These are phyloP conservation scores for Boletus pseudo-olivaceus DNA, from an alignment of 768 basidiomycete genomes.

Conservation along the genomic window DNA sequence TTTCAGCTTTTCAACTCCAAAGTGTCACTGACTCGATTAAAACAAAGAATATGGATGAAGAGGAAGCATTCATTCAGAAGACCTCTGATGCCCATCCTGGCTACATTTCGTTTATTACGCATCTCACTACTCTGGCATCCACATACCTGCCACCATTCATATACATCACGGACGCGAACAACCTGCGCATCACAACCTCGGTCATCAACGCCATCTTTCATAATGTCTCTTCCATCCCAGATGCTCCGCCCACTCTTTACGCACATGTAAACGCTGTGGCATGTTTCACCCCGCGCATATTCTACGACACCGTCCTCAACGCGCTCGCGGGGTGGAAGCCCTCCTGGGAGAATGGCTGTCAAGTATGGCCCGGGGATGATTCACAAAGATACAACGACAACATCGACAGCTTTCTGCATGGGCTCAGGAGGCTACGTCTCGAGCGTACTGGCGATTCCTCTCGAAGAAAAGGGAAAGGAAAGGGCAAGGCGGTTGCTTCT, in stretches of 20 bases:
- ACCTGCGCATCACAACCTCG: constrained; percentile 42
- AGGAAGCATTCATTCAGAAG: constrained; percentile 1
- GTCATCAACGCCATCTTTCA: constrained; percentile 28
- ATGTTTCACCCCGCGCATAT: constrained; percentile 57
- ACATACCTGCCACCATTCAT: constrained; percentile 59
- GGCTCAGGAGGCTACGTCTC: constrained; percentile 42
- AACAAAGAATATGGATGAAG: constrained; percentile 17
- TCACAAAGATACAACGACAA: constrained; percentile 56
- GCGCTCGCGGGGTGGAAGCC: constrained; percentile 52
- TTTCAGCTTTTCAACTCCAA: not conserved
- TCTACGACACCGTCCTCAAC: constrained; percentile 68
- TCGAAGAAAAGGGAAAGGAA: constrained; percentile 31
- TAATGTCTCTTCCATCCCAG: constrained; percentile 8
- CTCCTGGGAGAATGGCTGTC: constrained; percentile 58
- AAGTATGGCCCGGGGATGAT: constrained; percentile 49
- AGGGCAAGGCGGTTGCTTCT: constrained; percentile 25
- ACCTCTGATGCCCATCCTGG: constrained; percentile 20
- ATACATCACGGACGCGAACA: constrained; percentile 58
- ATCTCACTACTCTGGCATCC: constrained; percentile 30
- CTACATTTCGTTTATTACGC: constrained; percentile 21
- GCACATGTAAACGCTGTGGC: constrained; percentile 53
- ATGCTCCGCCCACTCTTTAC: constrained; percentile 31
- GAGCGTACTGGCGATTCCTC: constrained; percentile 2
- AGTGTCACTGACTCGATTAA: not conserved
- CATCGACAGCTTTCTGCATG: constrained; percentile 69